These are phyloP conservation scores for Berkeleyomyces basicola DNA, from an alignment of 2,329 filamentous ascomycete genomes.

Conservation along the genomic window DNA sequence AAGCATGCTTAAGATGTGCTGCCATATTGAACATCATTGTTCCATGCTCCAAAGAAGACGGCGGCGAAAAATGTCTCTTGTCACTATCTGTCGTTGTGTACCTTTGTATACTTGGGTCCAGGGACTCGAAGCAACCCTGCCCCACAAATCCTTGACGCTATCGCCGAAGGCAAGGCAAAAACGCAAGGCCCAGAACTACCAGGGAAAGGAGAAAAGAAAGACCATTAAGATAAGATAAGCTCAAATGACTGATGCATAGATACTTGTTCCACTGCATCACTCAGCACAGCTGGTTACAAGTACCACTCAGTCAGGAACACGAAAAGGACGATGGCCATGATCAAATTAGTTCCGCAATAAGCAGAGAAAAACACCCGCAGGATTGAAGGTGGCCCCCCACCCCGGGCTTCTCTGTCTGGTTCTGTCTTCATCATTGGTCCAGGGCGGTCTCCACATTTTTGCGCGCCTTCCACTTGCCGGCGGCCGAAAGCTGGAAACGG, in stretches of 20 bases:
- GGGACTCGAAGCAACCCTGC: no score
- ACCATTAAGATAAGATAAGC: no score
- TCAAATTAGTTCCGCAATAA: neutral
- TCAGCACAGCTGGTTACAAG: no score
- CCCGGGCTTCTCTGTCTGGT: no score
- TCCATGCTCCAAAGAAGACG: neutral
- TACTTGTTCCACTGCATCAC: no score
- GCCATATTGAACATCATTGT: neutral
- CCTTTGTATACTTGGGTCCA: no score
- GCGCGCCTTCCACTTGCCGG: neutral
- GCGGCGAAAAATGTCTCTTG: neutral
- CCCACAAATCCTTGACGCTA: no score
- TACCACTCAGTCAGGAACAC: no score
- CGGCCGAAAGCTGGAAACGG: constrained; percentile 1
- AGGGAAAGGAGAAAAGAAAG: no score
- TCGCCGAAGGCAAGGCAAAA: no score
- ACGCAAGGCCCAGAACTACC: no score
- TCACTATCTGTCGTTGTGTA: neutral
- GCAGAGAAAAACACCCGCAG: neutral
- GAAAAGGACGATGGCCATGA: neutral
- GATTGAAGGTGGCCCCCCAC: neutral
- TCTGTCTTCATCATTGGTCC: neutral
- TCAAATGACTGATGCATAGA: no score
- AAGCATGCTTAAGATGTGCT: neutral
- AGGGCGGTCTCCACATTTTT: neutral